Percentiles rank a stretch among this genome's conserved stretches.
These are phyloP conservation scores for Vitis hybrid DNA, from an alignment of 177 flowering plant genomes.

Conservation along the genomic window DNA sequence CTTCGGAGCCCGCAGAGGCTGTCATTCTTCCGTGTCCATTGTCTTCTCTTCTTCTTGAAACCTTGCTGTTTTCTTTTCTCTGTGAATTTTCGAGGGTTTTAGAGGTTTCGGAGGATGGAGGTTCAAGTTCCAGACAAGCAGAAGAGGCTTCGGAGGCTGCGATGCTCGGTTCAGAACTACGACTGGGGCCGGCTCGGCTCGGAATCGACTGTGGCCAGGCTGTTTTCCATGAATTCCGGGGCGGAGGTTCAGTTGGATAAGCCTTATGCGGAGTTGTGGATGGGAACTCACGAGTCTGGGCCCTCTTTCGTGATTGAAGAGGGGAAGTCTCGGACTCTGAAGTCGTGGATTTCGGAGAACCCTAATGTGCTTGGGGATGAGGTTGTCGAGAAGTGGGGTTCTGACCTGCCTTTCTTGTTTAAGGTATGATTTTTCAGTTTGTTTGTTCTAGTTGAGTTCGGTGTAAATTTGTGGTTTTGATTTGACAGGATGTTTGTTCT, in stretches of 20 bases:
- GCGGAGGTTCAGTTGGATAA: slow-evolving; percentile 25
- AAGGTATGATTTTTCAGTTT: slow-evolving; percentile 48
- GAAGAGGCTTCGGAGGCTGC: slow-evolving; percentile 32
- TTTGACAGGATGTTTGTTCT: background rate
- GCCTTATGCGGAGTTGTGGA: slow-evolving; percentile 90
- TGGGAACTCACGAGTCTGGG: slow-evolving; percentile 84
- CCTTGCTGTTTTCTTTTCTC: background rate
- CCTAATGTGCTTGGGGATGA: slow-evolving; percentile 67
- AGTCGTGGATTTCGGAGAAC: slow-evolving; percentile 61
- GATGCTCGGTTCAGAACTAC: slow-evolving; percentile 67
- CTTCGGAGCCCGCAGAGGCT: slow-evolving; percentile 11
- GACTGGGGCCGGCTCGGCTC: slow-evolving; percentile 68
- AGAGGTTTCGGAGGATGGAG: slow-evolving; percentile 5
- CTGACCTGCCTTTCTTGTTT: slow-evolving; percentile 83
- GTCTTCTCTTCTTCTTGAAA: background rate
- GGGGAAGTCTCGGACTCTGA: slow-evolving; percentile 28
- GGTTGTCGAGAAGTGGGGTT: slow-evolving; percentile 71
- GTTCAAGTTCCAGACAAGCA: slow-evolving; percentile 5
- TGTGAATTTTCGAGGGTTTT: background rate
- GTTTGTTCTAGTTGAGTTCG: slow-evolving; percentile 1
- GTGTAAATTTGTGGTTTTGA: background rate
- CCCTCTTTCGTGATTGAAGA: slow-evolving; percentile 44
- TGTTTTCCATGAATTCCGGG: slow-evolving; percentile 50
- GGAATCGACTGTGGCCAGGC: slow-evolving; percentile 52
- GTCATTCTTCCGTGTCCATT: background rate